Evolutionary conservation across 2,329 filamentous ascomycete genomes (phyloP).

Genomic region (Tolypocladium cylindrosporum): DNA sequence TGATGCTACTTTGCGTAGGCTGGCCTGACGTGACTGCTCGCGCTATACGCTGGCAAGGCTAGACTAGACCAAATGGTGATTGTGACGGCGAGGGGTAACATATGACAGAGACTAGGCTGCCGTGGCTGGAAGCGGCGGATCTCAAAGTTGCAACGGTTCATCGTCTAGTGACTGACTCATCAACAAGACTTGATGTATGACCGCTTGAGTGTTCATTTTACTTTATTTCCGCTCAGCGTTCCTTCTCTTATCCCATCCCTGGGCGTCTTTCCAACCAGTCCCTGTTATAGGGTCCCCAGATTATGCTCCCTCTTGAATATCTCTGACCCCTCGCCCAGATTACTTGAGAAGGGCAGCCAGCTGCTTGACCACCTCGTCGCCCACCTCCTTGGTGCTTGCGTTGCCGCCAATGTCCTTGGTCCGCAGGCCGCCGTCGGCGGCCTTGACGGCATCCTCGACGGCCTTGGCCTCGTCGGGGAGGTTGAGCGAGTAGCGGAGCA

Average conservation of each 20-base stretch:
- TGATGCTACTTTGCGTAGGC: not conserved
- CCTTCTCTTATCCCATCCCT: not conserved
- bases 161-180: not conserved
- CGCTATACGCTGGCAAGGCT: too few relatives aligned
- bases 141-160: not conserved
- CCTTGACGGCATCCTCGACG: slow-evolving; percentile 72
- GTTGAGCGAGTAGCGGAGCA: slow-evolving; percentile 86
- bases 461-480: slow-evolving; percentile 66
- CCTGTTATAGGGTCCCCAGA: not conserved
- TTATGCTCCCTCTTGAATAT: not conserved
- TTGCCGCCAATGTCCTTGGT: slow-evolving; percentile 81
- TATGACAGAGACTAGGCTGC: not conserved
- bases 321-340: not conserved
- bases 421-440: slow-evolving; percentile 63
- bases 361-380: slow-evolving; percentile 68
- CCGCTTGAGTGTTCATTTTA: not conserved
- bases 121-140: not conserved
- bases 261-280: not conserved
- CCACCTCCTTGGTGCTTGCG: slow-evolving; percentile 59
- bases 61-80: not conserved
- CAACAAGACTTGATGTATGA: not conserved
- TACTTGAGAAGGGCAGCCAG: slow-evolving; percentile 55
- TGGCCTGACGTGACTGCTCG: not conserved
- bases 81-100: not conserved
- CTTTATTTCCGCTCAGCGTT: not conserved